Conservation (phyloP, 805 yeast genomes). For the Teunomyces kruisii region DNA sequence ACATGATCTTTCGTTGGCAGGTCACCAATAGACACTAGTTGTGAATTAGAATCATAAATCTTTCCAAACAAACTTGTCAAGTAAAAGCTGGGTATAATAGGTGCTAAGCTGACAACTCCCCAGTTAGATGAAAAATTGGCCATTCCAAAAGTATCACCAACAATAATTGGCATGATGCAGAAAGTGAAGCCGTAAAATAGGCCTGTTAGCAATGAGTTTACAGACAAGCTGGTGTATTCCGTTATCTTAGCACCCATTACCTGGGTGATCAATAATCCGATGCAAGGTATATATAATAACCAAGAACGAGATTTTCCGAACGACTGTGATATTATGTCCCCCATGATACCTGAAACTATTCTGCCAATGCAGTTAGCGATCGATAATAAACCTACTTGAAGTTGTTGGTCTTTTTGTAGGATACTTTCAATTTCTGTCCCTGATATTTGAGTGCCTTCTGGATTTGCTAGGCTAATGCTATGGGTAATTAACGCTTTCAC, state of each 20-base stretch:
- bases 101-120: constrained; percentile 70
- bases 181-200: constrained; percentile 71
- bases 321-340: constrained; percentile 56
- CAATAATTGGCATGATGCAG: constrained; percentile 72
- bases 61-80: constrained; percentile 65
- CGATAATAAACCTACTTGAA: constrained; percentile 73
- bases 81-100: constrained; percentile 58
- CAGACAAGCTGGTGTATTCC: constrained; percentile 41
- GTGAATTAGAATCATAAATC: constrained; percentile 52
- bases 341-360: constrained; percentile 58
- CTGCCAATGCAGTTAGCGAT: constrained; percentile 68
- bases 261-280: constrained; percentile 51
- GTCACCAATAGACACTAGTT: constrained; percentile 5
- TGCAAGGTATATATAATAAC: constrained; percentile 54
- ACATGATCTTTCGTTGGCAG: constrained; percentile 11
- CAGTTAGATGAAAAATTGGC: constrained; percentile 65
- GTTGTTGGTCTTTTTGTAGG: constrained; percentile 59
- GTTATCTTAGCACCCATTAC: constrained; percentile 39
- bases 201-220: constrained; percentile 59
- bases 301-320: constrained; percentile 49
- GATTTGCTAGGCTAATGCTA: constrained; percentile 6
- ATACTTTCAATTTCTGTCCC: constrained; percentile 23
- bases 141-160: constrained; percentile 75
- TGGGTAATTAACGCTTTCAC: constrained; percentile 36
- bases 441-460: background rate